phyloP scores from a whole-genome alignment of 495 filamentous ascomycete genomes.

The Haplographium delicatum region DNA sequence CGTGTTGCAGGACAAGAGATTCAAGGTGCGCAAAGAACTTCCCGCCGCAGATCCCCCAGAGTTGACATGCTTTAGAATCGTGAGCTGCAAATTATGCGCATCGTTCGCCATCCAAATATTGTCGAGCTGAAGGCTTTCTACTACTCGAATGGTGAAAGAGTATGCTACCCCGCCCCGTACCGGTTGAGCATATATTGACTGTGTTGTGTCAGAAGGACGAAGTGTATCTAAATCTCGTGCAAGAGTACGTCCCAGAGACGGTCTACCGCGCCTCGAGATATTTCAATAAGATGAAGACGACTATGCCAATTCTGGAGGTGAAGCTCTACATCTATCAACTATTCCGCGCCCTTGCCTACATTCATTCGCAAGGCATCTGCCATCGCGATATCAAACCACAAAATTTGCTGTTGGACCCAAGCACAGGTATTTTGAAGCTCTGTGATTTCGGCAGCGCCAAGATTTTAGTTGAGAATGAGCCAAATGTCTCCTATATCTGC shows the following conservation, averaged over 20 bases:
- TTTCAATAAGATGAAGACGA: conserved; percentile 99
- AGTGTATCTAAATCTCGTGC: conserved; percentile 96
- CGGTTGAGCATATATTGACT: not conserved
- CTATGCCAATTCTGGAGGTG: conserved; percentile 97
- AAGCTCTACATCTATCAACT: conserved; percentile 99
- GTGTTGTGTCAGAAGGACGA: conserved; percentile 78
- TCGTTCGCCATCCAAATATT: conserved; percentile 97
- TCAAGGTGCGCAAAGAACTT: conserved; percentile 65
- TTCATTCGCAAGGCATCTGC: conserved; percentile 98
- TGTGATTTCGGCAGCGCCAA: conserved; percentile 99
- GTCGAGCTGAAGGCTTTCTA: conserved; percentile 99
- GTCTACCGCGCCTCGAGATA: conserved; percentile 98
- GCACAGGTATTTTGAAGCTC: conserved; percentile 87
- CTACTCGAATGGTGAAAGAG: conserved; percentile 97
- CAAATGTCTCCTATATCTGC: conserved; percentile 99
- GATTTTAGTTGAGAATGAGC: conserved; percentile 97
- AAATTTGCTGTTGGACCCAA: conserved; percentile 89
- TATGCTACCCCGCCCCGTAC: conserved; percentile 48
- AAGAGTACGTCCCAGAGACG: conserved; percentile 97
- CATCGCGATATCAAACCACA: conserved; percentile 99
- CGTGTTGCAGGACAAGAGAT: conserved; percentile 96
- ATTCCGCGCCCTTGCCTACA: conserved; percentile 96
- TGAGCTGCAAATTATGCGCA: conserved; percentile 99
- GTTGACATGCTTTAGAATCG: conserved; percentile 68
- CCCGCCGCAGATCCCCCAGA: conserved; percentile 5